phyloP scores from a whole-genome alignment of 208 protist genomes.

The Leptomonas pyrrhocoris region DNA sequence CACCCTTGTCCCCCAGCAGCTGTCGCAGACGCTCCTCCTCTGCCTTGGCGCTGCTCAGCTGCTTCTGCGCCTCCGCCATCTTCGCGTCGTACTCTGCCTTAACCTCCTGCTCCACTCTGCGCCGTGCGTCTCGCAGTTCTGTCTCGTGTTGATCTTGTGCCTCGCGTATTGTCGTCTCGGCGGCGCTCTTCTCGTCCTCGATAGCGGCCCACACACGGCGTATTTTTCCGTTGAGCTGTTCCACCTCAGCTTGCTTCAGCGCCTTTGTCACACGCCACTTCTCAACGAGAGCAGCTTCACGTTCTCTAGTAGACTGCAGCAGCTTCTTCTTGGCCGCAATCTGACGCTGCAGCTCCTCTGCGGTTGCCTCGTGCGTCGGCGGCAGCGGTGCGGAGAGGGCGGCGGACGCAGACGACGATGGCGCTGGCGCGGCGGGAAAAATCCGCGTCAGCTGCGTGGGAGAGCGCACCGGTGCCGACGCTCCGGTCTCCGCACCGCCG shows the following conservation, averaged over 20 bases:
- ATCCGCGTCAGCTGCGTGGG: slow-evolving; percentile 1
- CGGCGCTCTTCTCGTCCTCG: slow-evolving; percentile 59
- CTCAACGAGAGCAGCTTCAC: slow-evolving; percentile 60
- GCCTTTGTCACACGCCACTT: slow-evolving; percentile 71
- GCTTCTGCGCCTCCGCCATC: slow-evolving; percentile 40
- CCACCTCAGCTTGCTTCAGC: slow-evolving; percentile 70
- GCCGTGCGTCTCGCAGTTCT: slow-evolving; percentile 47
- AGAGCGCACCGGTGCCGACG: background rate
- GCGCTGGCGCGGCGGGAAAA: background rate
- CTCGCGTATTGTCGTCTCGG: slow-evolving; percentile 52
- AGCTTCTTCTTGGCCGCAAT: slow-evolving; percentile 68
- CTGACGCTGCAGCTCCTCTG: slow-evolving; percentile 59
- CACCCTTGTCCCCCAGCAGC: slow-evolving; percentile 47
- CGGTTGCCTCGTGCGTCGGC: slow-evolving; percentile 39
- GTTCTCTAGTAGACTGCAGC: slow-evolving; percentile 47
- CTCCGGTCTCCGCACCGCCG: background rate
- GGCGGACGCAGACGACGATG: background rate
- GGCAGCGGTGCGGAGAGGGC: background rate
- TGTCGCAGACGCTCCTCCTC: slow-evolving; percentile 59
- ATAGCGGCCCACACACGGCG: slow-evolving; percentile 47
- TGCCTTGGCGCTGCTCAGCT: slow-evolving; percentile 43
- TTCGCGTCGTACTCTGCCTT: slow-evolving; percentile 55
- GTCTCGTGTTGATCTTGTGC: slow-evolving; percentile 59
- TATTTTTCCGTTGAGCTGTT: slow-evolving; percentile 65
- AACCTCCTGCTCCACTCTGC: slow-evolving; percentile 51